A percentile compares a stretch with the other conserved stretches of the same genome.
phyloP scores from a whole-genome alignment of 2,329 filamentous ascomycete species.

The Colletotrichum sojae region DNA sequence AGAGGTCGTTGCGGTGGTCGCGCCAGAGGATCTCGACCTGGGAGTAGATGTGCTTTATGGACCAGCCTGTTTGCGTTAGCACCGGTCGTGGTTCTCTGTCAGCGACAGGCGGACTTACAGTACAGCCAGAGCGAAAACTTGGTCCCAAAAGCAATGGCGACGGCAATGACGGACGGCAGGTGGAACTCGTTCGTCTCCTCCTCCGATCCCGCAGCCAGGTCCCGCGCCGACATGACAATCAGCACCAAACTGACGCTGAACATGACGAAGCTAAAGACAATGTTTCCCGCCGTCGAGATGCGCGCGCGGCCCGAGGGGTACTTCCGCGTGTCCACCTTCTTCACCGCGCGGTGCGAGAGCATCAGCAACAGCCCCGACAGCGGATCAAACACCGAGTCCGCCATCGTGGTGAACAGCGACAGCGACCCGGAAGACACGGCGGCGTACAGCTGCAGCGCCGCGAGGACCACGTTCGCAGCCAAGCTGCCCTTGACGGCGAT shows the following conservation, averaged over 20 bases:
- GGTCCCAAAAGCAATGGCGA: slow-evolving; percentile 85
- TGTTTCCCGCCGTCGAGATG: slow-evolving; percentile 96
- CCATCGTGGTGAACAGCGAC: slow-evolving; percentile 97
- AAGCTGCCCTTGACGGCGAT: slow-evolving; percentile 79
- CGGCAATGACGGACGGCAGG: slow-evolving; percentile 87
- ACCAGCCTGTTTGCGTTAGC: slow-evolving; percentile 65
- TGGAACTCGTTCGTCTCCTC: slow-evolving; percentile 77
- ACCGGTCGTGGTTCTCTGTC: not conserved
- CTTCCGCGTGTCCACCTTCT: slow-evolving; percentile 84
- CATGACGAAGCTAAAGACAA: slow-evolving; percentile 97
- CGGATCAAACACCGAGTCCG: slow-evolving; percentile 94
- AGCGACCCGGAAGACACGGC: slow-evolving; percentile 90
- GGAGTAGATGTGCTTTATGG: slow-evolving; percentile 89
- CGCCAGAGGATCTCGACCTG: slow-evolving; percentile 95
- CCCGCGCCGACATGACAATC: slow-evolving; percentile 86
- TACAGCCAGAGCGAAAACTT: slow-evolving; percentile 90
- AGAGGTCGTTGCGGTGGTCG: slow-evolving; percentile 96
- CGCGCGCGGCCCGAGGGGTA: slow-evolving; percentile 95
- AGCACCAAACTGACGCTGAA: slow-evolving; percentile 88
- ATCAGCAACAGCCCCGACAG: slow-evolving; percentile 91
- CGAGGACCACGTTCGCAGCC: slow-evolving; percentile 83
- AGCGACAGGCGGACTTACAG: slow-evolving; percentile 61
- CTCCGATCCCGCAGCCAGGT: slow-evolving; percentile 69
- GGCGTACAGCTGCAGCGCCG: slow-evolving; percentile 88
- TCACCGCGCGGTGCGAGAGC: slow-evolving; percentile 88